Base-by-base conservation (phyloP, 2,329 filamentous ascomycete genomes). In the Penicillium sp. region DNA sequence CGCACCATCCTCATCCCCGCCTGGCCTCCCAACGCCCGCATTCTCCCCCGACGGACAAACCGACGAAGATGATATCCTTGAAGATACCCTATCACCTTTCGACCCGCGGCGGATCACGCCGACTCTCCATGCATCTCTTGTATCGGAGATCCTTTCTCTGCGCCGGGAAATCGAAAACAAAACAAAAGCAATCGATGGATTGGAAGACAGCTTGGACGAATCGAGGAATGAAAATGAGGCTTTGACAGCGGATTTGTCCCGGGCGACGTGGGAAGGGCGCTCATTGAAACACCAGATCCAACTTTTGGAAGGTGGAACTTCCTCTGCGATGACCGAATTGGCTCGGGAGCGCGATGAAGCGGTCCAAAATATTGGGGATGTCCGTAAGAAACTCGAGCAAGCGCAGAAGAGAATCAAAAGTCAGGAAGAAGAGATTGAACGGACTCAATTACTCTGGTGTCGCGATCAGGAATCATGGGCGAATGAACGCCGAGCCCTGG, bases 21-120 rank as follows among this genome's bases (percentile, higher is more conserved):
- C 77, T 22, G 77, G 77, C 18, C 69, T 80, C 25, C 74, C 75
- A 14, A 70, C 76, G n/a, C 73, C 73, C 25, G 64, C 64, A 31
- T 64, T 66, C 45, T 69, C 67, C 38, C 65, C 65, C 14, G 66
- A 67, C 35, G 70, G 72, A 34, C 47, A 71, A 57, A 59, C 59
- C 46, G 57, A 69, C 18, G 65, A 71, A 12, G 66, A 71, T 49
- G 48, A 62, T 36, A 55, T 62, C n/a, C 63, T 69, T 19, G 67
- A 92, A 57, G 87, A 92, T 55, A 81, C 75, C 37, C 83, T 90
- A 29, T 82, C 81, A 2, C 83, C 89, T 18, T 76, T 96, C 27
- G 93, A 99, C 64, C 90, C 93, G 3, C 83, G 92, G 47, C 82
- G 93, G 31, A 96, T 99, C 65, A 99, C 93, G 0, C 93, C 93